Evolutionary conservation across 2,329 filamentous ascomycete species (phyloP).

Genomic region (Penicillium aurantiogriseum): DNA sequence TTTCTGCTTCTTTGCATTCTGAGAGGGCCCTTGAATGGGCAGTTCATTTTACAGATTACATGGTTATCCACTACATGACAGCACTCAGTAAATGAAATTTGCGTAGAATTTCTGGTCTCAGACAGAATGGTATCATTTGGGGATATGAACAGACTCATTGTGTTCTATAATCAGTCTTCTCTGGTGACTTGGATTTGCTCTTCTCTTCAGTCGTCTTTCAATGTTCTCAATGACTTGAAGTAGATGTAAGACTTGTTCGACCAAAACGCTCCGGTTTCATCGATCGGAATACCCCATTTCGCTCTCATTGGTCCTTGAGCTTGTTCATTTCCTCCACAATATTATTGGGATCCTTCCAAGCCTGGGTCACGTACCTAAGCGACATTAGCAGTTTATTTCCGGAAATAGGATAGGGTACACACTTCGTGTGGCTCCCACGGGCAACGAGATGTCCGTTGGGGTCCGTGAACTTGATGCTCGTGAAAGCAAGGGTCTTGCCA

Average conservation of each 20-base stretch:
- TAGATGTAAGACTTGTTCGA: neutral
- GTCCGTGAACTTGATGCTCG: conserved; percentile 61
- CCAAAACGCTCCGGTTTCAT: neutral
- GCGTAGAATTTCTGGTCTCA: neutral
- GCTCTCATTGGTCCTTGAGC: conserved; percentile 10
- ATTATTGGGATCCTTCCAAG: conserved; percentile 63
- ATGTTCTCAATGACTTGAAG: neutral
- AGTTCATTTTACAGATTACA: neutral
- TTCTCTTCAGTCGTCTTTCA: neutral
- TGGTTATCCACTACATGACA: neutral
- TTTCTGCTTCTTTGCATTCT: neutral
- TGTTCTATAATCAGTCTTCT: neutral
- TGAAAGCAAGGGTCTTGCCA: conserved; percentile 65
- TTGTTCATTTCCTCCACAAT: conserved; percentile 56
- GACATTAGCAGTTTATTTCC: neutral
- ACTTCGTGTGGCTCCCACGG: conserved; percentile 67
- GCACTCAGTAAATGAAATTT: neutral
- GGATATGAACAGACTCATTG: neutral
- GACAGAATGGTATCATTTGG: neutral
- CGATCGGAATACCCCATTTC: neutral
- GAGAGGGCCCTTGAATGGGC: neutral
- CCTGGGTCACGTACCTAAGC: conserved; percentile 55
- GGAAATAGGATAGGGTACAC: conserved; percentile 18
- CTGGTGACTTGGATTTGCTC: neutral
- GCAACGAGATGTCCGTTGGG: conserved; percentile 60